These are phyloP conservation scores for Termitomyces bulborhizus DNA, from an alignment of 768 basidiomycete genomes.

Conservation along the genomic window DNA sequence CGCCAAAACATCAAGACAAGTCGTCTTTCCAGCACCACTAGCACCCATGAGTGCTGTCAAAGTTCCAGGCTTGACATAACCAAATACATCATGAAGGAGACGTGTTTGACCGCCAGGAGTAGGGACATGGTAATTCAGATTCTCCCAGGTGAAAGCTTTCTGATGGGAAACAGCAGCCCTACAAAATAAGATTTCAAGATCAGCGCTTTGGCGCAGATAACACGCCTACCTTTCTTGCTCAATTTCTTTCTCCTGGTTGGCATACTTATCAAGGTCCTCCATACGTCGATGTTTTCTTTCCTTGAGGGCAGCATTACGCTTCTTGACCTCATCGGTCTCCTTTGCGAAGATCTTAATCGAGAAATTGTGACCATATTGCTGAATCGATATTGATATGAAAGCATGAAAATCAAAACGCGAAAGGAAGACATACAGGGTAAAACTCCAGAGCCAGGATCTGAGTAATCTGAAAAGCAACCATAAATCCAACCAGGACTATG, in stretches of 20 bases:
- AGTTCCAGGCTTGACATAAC: slow-evolving; percentile 83
- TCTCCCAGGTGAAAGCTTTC: slow-evolving; percentile 79
- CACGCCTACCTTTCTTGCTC: slow-evolving; percentile 8
- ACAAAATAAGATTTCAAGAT: neutral
- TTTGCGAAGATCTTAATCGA: slow-evolving; percentile 56
- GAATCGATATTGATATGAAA: slow-evolving; percentile 9
- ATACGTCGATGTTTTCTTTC: slow-evolving; percentile 43
- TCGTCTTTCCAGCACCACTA: slow-evolving; percentile 77
- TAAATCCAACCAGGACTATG: slow-evolving; percentile 64
- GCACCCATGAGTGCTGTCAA: slow-evolving; percentile 88
- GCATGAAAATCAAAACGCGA: neutral
- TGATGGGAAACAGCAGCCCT: slow-evolving; percentile 20
- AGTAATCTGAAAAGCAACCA: slow-evolving; percentile 61
- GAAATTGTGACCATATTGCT: slow-evolving; percentile 46
- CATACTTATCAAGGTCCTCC: slow-evolving; percentile 22
- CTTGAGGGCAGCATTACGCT: slow-evolving; percentile 44
- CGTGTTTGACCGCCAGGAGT: slow-evolving; percentile 52
- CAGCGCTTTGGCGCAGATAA: neutral
- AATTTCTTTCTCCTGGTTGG: slow-evolving; percentile 1
- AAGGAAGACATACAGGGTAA: slow-evolving; percentile 41
- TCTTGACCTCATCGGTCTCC: slow-evolving; percentile 48
- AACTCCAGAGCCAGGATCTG: slow-evolving; percentile 66
- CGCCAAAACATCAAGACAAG: slow-evolving; percentile 68
- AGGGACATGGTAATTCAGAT: slow-evolving; percentile 71
- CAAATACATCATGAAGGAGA: slow-evolving; percentile 70